Evolutionary conservation across 2,329 filamentous ascomycete species (phyloP).

Genomic region (Xylariaceae sp.): DNA sequence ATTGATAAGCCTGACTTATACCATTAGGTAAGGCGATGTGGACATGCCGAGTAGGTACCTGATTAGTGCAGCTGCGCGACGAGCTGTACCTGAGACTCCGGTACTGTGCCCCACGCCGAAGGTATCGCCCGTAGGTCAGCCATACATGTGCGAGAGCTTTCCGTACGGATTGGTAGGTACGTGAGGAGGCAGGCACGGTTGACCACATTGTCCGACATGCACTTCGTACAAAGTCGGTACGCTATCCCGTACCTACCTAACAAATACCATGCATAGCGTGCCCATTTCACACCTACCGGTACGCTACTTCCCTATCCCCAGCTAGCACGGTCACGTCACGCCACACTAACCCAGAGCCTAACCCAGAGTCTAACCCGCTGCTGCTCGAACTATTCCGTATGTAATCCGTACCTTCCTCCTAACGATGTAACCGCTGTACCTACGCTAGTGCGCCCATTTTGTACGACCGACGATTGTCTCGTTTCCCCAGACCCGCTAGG

Average conservation of each 20-base stretch:
- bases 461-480: neutral
- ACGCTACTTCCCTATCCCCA: neutral
- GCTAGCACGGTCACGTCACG: neutral
- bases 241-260: neutral
- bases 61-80: neutral
- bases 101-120: no score
- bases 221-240: neutral
- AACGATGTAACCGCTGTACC: neutral
- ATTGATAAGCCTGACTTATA: neutral
- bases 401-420: neutral
- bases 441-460: neutral
- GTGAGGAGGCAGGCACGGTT: no score
- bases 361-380: no score
- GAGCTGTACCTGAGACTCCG: no score
- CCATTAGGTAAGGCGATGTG: neutral
- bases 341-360: neutral
- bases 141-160: no score
- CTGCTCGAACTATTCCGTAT: no score
- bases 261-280: neutral
- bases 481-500: neutral
- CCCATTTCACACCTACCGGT: neutral
- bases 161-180: no score
- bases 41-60: neutral
- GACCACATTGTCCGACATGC: no score
- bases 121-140: no score